Evolutionary conservation across 2,329 filamentous ascomycete genomes (phyloP).

Genomic region (Fusarium dimerum): DNA sequence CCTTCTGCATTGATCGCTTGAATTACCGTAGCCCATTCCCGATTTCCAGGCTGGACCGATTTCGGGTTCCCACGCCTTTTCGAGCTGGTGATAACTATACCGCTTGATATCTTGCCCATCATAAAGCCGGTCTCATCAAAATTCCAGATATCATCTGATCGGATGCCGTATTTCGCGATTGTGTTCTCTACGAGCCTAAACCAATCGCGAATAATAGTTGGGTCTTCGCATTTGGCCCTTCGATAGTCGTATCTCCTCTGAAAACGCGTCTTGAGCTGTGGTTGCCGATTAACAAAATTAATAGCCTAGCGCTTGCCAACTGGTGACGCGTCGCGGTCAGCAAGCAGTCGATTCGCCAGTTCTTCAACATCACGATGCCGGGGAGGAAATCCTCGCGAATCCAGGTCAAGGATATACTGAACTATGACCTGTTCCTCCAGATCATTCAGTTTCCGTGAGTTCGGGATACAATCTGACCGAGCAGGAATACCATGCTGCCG

Average conservation of each 20-base stretch:
- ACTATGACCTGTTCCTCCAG: no score
- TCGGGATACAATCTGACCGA: not conserved
- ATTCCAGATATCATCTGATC: constrained; percentile 16
- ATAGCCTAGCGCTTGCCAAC: constrained; percentile 26
- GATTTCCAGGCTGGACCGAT: not conserved
- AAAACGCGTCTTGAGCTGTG: constrained; percentile 25
- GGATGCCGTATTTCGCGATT: constrained; percentile 21
- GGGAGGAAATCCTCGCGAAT: no score
- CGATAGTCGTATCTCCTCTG: constrained; percentile 25
- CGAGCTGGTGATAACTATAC: not conserved
- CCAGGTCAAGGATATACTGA: no score
- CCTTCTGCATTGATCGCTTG: constrained; percentile 2
- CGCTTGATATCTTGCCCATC: constrained; percentile 1
- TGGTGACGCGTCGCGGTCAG: constrained; percentile 13
- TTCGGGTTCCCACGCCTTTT: not conserved
- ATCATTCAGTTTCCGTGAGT: constrained; percentile 4
- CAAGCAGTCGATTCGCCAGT: no score
- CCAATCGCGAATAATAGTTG: constrained; percentile 17
- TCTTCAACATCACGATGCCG: no score
- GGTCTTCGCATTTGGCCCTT: constrained; percentile 27
- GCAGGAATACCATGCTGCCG: not conserved
- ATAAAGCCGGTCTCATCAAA: constrained; percentile 16
- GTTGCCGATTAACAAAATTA: constrained; percentile 30
- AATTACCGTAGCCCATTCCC: not conserved
- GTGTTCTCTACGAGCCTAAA: constrained; percentile 16